Evolutionary conservation across 1,284 basidiomycete species (phyloP).

Genomic region (Laetiporus sulphureus): DNA sequence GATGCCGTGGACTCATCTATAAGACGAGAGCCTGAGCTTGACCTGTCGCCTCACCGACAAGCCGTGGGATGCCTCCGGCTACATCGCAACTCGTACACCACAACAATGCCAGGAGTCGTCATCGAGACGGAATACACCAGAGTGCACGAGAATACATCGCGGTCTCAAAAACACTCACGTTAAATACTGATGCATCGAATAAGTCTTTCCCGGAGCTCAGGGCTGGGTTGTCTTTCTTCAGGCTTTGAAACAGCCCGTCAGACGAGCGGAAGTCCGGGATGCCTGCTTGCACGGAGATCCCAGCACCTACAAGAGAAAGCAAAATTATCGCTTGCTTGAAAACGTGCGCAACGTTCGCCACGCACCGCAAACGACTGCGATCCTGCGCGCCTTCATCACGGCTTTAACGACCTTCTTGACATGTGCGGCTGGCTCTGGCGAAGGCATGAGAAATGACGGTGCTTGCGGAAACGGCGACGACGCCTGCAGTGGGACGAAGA

Average conservation of each 20-base stretch:
- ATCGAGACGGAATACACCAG: neutral
- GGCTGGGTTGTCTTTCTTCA: constrained; percentile 74
- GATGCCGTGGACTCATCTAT: too few species aligned
- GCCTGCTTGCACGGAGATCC: constrained; percentile 85
- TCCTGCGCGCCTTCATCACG: constrained; percentile 71
- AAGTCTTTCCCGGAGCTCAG: constrained; percentile 81
- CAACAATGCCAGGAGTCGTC: neutral
- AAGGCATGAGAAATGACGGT: constrained; percentile 32
- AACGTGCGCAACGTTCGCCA: constrained; percentile 13
- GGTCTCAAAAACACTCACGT: constrained; percentile 53
- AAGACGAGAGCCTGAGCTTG: too few species aligned
- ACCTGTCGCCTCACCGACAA: too few species aligned
- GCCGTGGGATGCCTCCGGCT: too few species aligned
- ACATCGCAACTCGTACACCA: too few species aligned
- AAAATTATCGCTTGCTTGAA: constrained; percentile 9
- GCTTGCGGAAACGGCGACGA: constrained; percentile 23
- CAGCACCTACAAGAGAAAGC: constrained; percentile 61
- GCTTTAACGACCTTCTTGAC: constrained; percentile 50
- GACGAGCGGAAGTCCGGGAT: constrained; percentile 92
- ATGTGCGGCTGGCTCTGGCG: constrained; percentile 33
- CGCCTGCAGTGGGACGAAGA: constrained; percentile 29
- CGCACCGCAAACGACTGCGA: constrained; percentile 84
- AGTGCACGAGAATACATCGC: too few species aligned
- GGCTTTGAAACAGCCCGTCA: constrained; percentile 74
- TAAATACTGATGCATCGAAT: constrained; percentile 88